Evolutionary conservation across 352 stramenopile species (phyloP).

Genomic region (Globisporangium viniferum): DNA sequence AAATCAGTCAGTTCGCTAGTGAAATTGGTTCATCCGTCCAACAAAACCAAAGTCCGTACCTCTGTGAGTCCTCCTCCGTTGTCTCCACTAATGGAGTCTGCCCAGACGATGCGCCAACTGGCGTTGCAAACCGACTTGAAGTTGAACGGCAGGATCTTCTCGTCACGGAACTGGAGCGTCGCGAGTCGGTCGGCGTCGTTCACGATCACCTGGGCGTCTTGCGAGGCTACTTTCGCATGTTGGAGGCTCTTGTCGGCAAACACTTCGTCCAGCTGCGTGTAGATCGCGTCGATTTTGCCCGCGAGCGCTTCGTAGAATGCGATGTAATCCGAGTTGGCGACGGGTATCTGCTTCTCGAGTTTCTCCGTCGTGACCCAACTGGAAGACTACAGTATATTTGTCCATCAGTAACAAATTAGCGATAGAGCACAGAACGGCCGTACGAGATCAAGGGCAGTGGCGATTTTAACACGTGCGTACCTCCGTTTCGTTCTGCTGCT

Average conservation of each 20-base stretch:
- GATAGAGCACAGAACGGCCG: too few species aligned
- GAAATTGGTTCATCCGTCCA: background rate
- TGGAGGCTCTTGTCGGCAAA: background rate
- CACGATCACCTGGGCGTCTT: constrained; percentile 9
- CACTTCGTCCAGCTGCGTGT: constrained; percentile 7
- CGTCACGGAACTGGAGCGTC: constrained; percentile 12
- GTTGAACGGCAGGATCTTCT: constrained; percentile 13
- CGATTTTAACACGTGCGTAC: background rate
- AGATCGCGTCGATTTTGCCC: constrained; percentile 12
- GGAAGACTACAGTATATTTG: background rate
- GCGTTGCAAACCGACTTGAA: constrained; percentile 6
- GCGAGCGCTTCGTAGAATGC: background rate
- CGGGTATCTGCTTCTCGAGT: background rate
- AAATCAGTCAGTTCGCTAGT: background rate
- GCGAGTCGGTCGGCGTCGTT: background rate
- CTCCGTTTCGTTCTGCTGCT: background rate
- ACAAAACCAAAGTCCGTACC: background rate
- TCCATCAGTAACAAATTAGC: too few species aligned
- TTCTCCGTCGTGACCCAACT: constrained; percentile 3
- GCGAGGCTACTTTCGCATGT: background rate
- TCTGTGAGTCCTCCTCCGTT: background rate
- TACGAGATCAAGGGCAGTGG: too few species aligned
- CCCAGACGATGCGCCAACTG: background rate
- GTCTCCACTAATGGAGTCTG: constrained; percentile 1
- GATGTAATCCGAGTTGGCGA: constrained; percentile 3